Evolutionary conservation across 148 eudicot genomes (phyloP).

Genomic region (Nyssa sinensis): DNA sequence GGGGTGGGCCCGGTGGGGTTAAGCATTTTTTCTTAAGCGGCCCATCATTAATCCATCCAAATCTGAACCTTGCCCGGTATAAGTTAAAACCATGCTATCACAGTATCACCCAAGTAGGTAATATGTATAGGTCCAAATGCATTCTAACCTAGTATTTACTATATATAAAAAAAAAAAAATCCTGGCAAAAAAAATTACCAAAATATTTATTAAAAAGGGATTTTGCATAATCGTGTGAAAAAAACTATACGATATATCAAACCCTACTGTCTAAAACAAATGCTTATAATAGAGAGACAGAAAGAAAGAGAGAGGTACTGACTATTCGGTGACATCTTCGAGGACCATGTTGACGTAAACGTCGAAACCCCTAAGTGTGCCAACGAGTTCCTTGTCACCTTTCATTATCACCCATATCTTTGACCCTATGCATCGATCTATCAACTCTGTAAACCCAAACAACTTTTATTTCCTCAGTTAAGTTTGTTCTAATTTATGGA

Average conservation of each 20-base stretch:
- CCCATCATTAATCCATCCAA: no score
- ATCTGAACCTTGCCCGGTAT: no score
- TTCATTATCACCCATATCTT: constrained; percentile 99
- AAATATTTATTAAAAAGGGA: no score
- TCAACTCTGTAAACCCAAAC: constrained; percentile 59
- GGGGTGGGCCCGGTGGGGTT: no score
- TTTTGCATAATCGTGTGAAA: neutral
- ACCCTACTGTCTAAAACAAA: neutral
- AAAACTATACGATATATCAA: neutral
- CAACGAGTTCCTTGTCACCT: constrained; percentile 96
- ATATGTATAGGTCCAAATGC: neutral
- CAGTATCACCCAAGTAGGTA: neutral
- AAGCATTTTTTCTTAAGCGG: no score
- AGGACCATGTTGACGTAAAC: constrained; percentile 98
- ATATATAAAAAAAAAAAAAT: no score
- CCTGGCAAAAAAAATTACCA: no score
- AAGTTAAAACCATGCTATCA: neutral
- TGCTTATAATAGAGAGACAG: neutral
- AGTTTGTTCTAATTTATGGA: neutral
- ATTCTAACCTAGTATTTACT: neutral
- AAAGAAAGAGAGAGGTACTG: constrained; percentile 13
- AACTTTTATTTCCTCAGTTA: neutral
- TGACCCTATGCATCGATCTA: constrained; percentile 94
- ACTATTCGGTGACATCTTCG: constrained; percentile 99
- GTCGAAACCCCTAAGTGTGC: constrained; percentile 91